Conservation (phyloP, 2,329 filamentous ascomycete species). For the Colletotrichum plurivorum region DNA sequence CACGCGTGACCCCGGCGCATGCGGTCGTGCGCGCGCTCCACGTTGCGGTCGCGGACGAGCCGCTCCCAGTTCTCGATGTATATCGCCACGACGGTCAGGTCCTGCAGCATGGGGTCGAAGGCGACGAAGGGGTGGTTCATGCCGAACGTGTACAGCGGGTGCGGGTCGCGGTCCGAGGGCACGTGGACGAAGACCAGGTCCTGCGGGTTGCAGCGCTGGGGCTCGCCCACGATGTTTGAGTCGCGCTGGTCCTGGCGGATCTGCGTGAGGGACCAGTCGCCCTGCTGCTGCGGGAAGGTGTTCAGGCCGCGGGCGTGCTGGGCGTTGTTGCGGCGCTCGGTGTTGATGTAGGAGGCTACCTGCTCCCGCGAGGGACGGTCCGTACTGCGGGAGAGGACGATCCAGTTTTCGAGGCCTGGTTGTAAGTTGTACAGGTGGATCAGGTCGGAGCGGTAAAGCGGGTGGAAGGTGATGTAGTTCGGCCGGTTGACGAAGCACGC, state of each 20-base stretch:
- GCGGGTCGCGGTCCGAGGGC: neutral
- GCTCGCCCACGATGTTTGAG: conserved; percentile 17
- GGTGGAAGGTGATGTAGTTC: conserved; percentile 30
- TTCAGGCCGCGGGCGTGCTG: neutral
- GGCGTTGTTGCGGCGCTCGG: neutral
- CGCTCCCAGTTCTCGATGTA: conserved; percentile 1
- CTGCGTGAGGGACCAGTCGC: conserved; percentile 14
- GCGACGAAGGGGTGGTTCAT: neutral
- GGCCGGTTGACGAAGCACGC: neutral
- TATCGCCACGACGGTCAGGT: conserved; percentile 9
- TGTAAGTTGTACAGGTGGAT: neutral
- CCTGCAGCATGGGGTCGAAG: conserved; percentile 12
- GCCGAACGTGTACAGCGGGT: neutral
- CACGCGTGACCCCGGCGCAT: neutral
- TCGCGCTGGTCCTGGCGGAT: neutral
- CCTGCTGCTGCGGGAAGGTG: conserved; percentile 11
- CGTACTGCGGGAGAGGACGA: neutral
- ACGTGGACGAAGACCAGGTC: conserved; percentile 23
- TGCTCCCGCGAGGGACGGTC: neutral
- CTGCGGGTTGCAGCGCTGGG: neutral
- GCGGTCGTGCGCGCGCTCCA: neutral
- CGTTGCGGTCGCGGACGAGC: neutral
- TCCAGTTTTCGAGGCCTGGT: neutral
- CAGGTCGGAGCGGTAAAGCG: neutral
- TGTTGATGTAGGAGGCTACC: neutral